These are phyloP conservation scores for Colletotrichum navitas DNA, from an alignment of 2,329 filamentous ascomycete genomes.

Conservation along the genomic window DNA sequence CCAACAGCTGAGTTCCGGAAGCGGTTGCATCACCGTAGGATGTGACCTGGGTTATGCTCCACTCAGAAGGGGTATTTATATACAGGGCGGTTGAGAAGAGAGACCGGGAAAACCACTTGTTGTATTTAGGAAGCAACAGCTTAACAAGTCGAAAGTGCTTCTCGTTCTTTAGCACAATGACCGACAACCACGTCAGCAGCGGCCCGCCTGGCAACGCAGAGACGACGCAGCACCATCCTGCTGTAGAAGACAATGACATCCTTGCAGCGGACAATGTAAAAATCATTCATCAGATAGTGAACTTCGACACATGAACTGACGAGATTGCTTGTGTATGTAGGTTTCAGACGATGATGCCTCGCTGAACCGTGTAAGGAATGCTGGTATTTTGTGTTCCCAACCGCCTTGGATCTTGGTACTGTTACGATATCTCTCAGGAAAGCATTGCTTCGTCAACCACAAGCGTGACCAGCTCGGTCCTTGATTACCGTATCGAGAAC, in stretches of 20 bases:
- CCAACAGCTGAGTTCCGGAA: neutral
- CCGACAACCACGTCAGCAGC: neutral
- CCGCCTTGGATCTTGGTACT: neutral
- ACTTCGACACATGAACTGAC: neutral
- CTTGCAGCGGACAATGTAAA: neutral
- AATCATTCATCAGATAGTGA: neutral
- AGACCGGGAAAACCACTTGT: neutral
- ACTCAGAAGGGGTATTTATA: neutral
- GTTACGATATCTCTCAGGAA: neutral
- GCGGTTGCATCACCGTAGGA: neutral
- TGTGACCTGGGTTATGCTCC: neutral
- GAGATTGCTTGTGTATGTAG: neutral
- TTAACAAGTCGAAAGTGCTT: neutral
- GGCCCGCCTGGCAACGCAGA: neutral
- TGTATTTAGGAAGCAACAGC: neutral
- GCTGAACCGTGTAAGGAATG: neutral
- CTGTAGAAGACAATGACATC: neutral
- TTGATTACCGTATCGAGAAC: slow-evolving; percentile 47
- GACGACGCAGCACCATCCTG: neutral
- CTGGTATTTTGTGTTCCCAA: neutral
- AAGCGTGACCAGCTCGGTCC: slow-evolving; percentile 44
- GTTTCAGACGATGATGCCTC: neutral
- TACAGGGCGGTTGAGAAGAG: neutral
- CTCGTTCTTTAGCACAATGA: neutral
- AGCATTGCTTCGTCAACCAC: slow-evolving; percentile 41